phyloP scores from a whole-genome alignment of 164 flowering plant genomes.

The Cinnamomum micranthum region DNA sequence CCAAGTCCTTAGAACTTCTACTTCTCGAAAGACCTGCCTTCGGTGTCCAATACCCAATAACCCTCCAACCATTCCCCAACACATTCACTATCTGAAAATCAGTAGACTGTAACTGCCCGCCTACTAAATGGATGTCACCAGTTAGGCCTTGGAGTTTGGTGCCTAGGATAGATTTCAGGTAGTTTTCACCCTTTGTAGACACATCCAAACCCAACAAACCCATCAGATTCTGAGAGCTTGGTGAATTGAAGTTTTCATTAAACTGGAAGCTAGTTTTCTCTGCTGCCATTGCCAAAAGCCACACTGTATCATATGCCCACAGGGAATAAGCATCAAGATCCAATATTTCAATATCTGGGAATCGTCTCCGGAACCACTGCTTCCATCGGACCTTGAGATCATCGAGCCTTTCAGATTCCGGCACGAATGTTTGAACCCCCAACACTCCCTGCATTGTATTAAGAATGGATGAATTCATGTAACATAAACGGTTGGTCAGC shows the following conservation, averaged over 20 bases:
- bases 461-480: too few species aligned
- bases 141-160: conserved; percentile 5
- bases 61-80: background rate
- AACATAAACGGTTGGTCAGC: too few species aligned
- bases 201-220: background rate
- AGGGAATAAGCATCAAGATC: background rate
- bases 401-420: background rate
- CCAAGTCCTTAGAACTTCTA: background rate
- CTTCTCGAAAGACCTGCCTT: background rate
- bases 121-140: conserved; percentile 2
- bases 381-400: background rate
- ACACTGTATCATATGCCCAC: conserved; percentile 5
- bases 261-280: background rate
- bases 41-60: conserved; percentile 19
- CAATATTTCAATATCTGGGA: background rate
- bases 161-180: background rate
- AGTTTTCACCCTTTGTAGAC: background rate
- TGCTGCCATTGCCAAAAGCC: conserved; percentile 2
- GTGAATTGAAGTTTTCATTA: background rate
- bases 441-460: background rate
- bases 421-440: background rate
- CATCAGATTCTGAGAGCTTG: background rate
- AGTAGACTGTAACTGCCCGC: conserved; percentile 14
- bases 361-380: background rate
- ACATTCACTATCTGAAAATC: conserved; percentile 16